These are phyloP conservation scores for Colletotrichum truncatum DNA, from an alignment of 2,329 filamentous ascomycete species.

Conservation along the genomic window DNA sequence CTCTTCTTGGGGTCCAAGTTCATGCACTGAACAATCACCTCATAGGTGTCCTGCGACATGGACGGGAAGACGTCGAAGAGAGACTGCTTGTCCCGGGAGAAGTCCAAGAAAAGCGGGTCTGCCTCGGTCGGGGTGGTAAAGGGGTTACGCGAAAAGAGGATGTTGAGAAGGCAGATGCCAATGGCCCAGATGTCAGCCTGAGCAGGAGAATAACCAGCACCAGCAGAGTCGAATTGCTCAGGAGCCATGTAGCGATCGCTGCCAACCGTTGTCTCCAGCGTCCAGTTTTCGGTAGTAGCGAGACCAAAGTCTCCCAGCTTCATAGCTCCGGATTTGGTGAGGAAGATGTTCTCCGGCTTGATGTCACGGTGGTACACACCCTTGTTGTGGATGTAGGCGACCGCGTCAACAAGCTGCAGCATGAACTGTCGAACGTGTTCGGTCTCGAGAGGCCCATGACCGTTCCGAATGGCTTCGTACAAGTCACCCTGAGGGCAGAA, in stretches of 20 bases:
- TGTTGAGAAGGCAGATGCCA: slow-evolving; percentile 94
- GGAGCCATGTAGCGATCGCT: slow-evolving; percentile 99
- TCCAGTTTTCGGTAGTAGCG: slow-evolving; percentile 89
- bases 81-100: slow-evolving; percentile 90
- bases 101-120: slow-evolving; percentile 95
- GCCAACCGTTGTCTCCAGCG: slow-evolving; percentile 90
- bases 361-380: slow-evolving; percentile 97
- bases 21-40: slow-evolving; percentile 91
- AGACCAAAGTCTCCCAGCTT: slow-evolving; percentile 98
- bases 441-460: slow-evolving; percentile 89
- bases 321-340: slow-evolving; percentile 85
- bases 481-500: slow-evolving; percentile 95
- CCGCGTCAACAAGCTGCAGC: slow-evolving; percentile 89
- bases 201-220: slow-evolving; percentile 88
- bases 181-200: slow-evolving; percentile 97
- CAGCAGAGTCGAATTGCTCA: slow-evolving; percentile 93
- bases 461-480: slow-evolving; percentile 94
- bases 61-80: slow-evolving; percentile 98
- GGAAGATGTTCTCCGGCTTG: slow-evolving; percentile 99
- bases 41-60: slow-evolving; percentile 98
- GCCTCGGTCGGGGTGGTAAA: slow-evolving; percentile 90
- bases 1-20: slow-evolving; percentile 91
- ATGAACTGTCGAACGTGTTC: slow-evolving; percentile 98
- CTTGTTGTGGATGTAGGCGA: slow-evolving; percentile 89
- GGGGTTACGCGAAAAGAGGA: slow-evolving; percentile 95